These are phyloP conservation scores for Blastobotrys aristatus DNA, from an alignment of 1,139 yeast species.

Conservation along the genomic window DNA sequence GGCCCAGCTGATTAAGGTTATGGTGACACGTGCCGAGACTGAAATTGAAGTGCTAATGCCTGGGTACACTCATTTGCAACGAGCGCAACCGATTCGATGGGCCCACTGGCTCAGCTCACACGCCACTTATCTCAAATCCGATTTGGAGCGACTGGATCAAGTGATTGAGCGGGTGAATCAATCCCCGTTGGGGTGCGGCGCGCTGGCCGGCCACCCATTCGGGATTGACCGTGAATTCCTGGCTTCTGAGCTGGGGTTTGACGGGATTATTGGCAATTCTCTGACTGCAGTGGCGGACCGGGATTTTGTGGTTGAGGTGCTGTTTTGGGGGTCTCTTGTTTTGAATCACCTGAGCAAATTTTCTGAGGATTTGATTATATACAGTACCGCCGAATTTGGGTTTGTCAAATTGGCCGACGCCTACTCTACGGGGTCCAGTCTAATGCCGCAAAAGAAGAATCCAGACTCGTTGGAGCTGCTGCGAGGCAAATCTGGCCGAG, in stretches of 20 bases:
- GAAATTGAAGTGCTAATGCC: slow-evolving; percentile 96
- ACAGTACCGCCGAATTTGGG: slow-evolving; percentile 96
- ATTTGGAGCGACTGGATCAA: slow-evolving; percentile 76
- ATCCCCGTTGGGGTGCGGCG: slow-evolving; percentile 95
- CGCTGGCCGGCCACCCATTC: slow-evolving; percentile 97
- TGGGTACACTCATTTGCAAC: slow-evolving; percentile 96
- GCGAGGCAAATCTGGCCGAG: slow-evolving; percentile 97
- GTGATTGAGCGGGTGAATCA: slow-evolving; percentile 76
- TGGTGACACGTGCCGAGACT: slow-evolving; percentile 67
- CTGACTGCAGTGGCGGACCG: slow-evolving; percentile 94
- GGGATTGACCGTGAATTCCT: slow-evolving; percentile 92
- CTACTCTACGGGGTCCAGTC: slow-evolving; percentile 94
- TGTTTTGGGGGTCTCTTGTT: slow-evolving; percentile 94
- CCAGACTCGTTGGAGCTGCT: slow-evolving; percentile 93
- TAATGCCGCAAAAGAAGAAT: slow-evolving; percentile 99
- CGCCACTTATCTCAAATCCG: slow-evolving; percentile 91
- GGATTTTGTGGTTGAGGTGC: slow-evolving; percentile 93
- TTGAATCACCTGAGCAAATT: slow-evolving; percentile 94
- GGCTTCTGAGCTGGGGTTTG: slow-evolving; percentile 47
- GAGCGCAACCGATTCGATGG: slow-evolving; percentile 99
- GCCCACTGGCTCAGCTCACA: slow-evolving; percentile 93
- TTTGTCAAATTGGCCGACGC: slow-evolving; percentile 93
- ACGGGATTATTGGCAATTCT: slow-evolving; percentile 88
- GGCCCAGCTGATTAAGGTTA: slow-evolving; percentile 56
- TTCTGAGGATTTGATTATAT: slow-evolving; percentile 90